Evolutionary conservation across 768 basidiomycete species (phyloP), one percentile per base, ranked within the genome.

Genomic region (Lactifluus rugatus): DNA sequence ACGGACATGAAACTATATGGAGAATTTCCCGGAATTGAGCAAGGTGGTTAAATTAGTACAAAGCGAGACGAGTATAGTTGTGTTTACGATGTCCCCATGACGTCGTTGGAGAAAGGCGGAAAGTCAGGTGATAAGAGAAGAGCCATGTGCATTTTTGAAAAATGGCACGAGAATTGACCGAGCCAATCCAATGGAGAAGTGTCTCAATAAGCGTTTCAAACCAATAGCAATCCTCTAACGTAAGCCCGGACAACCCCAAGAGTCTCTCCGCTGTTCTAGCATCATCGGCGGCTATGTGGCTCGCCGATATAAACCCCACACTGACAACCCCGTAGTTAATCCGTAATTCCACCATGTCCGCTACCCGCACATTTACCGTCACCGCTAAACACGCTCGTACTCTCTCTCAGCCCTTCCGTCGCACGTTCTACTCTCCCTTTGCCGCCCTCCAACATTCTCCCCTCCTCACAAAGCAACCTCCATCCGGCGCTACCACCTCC

Each of bases 371-470:
- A 52, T 31, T 64, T 56, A 21, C 54, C 11, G 21, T 31, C 16
- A n/a, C n/a, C n/a, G 34, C 65, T 26, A 70, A 69, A 31, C 68
- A 69, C 64, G 54, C 68, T 58, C 70, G 69, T 60, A 28, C 66
- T 19, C 66, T 70, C 61, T 68, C 69, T 47, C 62, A 61, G 46
- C 58, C 65, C 26, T 56, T 63, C 53, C 61, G 58, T 31, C 83
- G 85, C 60, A 65, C 78, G 0, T 85, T 87, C 71, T 86, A 85
- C 71, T 81, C 84, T 11, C 83, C 83, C 50, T 84, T 80, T 68
- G 76, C 75, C 61, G 74, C 71, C n/a, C 74, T 82, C 69, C 75
- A 76, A 52, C 60, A 73, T 19, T 67, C 72, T 25, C 68, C 73
- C 26, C 69, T 66, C 39, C 60, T 73, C 59, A 64, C 75, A 8